Base-by-base conservation (phyloP, 1,284 basidiomycete species). In the Rhizoctonia solani region DNA sequence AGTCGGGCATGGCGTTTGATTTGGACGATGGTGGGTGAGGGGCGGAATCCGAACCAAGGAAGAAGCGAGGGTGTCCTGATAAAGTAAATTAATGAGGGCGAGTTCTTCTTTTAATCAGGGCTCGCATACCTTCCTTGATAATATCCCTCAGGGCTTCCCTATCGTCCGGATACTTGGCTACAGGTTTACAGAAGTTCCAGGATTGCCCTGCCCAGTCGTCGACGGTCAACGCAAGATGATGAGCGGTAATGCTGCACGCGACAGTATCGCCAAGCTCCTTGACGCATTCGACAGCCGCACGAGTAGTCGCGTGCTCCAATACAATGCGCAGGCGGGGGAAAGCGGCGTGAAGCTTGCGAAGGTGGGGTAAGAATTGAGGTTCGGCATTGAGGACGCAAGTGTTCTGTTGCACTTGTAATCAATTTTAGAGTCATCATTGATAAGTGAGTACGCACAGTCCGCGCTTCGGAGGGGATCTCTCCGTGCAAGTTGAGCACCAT, bases 401-500 rank as follows among this genome's bases (percentile, higher is more conserved):
- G 75, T 98, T 93, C 88, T 95, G 73, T 68, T 9, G 34, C 25
- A 14, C 21, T 32, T 5, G 34, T 25, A 21, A 32, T 54, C 8
- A 39, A 37, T 32, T 27, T 13, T 13, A 21, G 16, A 63, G 16
- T 41, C 37, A 67, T 25, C 14, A 25, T 13, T 4, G 6, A 23
- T 42, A 27, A n/a, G n/a, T 25, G 53, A 16, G 21, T 5, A 77
- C 86, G 75, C 74, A 92, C 93, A 61, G 88, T 85, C 30, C 82
- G 79, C 3, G 89, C 77, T 74, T 96, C 90, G n/a, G 93, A 95
- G 3, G 97, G 96, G 25, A 99, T 86, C 79, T 99, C 97, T 25
- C 97, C 97, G 74, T 99, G 97, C 49, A 99, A 82, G 79, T 99
- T 99, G 53, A 99, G 83, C 19, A 99, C 93, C 86, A 99, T 89